phyloP scores from a whole-genome alignment of 1,284 basidiomycete genomes.

The Thelephora terrestris region DNA sequence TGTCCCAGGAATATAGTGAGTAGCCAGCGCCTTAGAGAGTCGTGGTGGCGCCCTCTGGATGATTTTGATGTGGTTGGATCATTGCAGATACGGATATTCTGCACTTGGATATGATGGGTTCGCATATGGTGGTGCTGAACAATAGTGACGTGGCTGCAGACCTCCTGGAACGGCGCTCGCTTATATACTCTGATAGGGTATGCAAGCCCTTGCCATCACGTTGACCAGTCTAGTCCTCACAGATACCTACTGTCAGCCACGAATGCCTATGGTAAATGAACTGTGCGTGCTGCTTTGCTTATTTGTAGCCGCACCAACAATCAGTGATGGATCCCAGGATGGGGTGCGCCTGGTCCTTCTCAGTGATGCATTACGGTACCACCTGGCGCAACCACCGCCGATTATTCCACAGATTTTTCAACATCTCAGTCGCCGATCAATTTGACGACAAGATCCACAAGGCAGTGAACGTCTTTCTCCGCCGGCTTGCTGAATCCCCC shows the following conservation, averaged over 20 bases:
- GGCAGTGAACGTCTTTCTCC: slow-evolving; percentile 12
- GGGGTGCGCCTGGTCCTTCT: slow-evolving; percentile 30
- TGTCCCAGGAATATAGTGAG: too few species aligned
- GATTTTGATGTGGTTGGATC: not conserved
- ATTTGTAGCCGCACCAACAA: slow-evolving; percentile 8
- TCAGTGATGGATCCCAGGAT: slow-evolving; percentile 12
- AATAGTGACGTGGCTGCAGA: slow-evolving; percentile 14
- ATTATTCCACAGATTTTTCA: slow-evolving; percentile 27
- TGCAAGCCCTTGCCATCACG: too few species aligned
- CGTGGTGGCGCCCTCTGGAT: not conserved
- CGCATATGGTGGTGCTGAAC: slow-evolving; percentile 17
- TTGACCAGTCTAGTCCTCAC: too few species aligned
- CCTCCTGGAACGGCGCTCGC: slow-evolving; percentile 17
- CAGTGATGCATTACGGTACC: slow-evolving; percentile 28
- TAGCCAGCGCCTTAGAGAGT: not conserved
- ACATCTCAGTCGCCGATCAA: slow-evolving; percentile 12
- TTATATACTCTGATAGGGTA: slow-evolving; percentile 21
- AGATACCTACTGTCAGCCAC: slow-evolving; percentile 3
- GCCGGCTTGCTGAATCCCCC: slow-evolving; percentile 10
- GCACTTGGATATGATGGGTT: slow-evolving; percentile 18
- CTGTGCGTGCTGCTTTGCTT: slow-evolving; percentile 6
- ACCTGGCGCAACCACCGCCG: slow-evolving; percentile 30
- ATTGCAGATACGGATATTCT: slow-evolving; percentile 15
- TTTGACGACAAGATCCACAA: slow-evolving; percentile 13
- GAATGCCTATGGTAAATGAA: slow-evolving; percentile 14